A percentile compares a stretch with the other conserved stretches of the same genome.
Evolutionary conservation across 2,329 filamentous ascomycete species (phyloP).

Genomic region (Davidsoniella australis): DNA sequence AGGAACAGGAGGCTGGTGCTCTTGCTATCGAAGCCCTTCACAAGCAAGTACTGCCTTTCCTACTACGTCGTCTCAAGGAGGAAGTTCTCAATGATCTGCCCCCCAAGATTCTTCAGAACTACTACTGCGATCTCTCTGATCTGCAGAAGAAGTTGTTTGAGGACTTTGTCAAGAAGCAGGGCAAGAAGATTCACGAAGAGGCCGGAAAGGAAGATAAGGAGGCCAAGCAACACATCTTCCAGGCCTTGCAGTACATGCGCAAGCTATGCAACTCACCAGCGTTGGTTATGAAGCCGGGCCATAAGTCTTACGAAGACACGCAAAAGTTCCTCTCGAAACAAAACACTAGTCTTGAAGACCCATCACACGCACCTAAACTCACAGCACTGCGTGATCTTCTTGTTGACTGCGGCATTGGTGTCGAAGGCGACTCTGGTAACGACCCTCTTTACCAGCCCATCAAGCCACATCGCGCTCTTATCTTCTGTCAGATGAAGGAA

Average conservation of each 20-base stretch:
- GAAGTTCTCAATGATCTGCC: slow-evolving; percentile 92
- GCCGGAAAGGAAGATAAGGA: slow-evolving; percentile 77
- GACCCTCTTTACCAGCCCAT: slow-evolving; percentile 61
- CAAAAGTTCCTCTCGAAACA: slow-evolving; percentile 64
- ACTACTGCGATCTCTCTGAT: slow-evolving; percentile 95
- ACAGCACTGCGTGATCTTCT: slow-evolving; percentile 77
- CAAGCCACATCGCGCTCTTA: slow-evolving; percentile 83
- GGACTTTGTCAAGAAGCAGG: slow-evolving; percentile 86
- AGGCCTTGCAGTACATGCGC: slow-evolving; percentile 97
- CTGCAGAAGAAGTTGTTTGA: slow-evolving; percentile 91
- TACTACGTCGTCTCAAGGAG: slow-evolving; percentile 89
- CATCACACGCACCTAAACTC: slow-evolving; percentile 80
- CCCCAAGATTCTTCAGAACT: slow-evolving; percentile 97
- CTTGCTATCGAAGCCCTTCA: slow-evolving; percentile 95
- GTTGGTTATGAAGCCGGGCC: slow-evolving; percentile 85
- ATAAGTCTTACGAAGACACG: slow-evolving; percentile 77
- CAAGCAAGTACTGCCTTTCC: slow-evolving; percentile 93
- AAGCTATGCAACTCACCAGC: slow-evolving; percentile 97
- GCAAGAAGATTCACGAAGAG: slow-evolving; percentile 70
- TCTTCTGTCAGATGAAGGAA: slow-evolving; percentile 99
- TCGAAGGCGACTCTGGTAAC: slow-evolving; percentile 42
- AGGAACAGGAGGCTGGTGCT: slow-evolving; percentile 93
- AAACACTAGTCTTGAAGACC: slow-evolving; percentile 68
- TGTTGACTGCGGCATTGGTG: slow-evolving; percentile 95
- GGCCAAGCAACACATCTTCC: slow-evolving; percentile 96